Evolutionary conservation across 345 rosid genomes (phyloP).

Genomic region (Syzygium jambos): DNA sequence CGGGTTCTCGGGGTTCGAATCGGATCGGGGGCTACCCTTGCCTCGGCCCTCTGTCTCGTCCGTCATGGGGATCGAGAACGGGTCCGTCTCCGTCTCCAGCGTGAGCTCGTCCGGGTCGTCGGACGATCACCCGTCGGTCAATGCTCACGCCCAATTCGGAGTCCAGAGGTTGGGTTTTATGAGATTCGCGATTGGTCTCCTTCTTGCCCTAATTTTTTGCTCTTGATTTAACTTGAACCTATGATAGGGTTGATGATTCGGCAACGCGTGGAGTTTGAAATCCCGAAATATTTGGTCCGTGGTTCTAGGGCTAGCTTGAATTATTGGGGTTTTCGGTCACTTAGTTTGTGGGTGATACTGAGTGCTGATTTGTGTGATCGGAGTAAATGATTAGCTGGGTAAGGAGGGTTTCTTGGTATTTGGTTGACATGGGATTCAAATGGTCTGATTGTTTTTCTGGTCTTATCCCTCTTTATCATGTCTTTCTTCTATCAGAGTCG

Average conservation of each 20-base stretch:
- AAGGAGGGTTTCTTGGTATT: not conserved
- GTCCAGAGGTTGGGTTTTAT: slow-evolving; percentile 35
- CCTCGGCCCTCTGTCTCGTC: slow-evolving; percentile 49
- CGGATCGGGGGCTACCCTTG: slow-evolving; percentile 61
- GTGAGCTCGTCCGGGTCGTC: slow-evolving; percentile 82
- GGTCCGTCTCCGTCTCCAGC: slow-evolving; percentile 66
- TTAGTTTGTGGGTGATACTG: not conserved
- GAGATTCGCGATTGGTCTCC: not conserved
- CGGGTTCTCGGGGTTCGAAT: slow-evolving; percentile 65
- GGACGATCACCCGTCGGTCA: slow-evolving; percentile 44
- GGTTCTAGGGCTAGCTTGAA: not conserved
- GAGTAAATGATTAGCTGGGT: not conserved
- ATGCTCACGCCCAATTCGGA: slow-evolving; percentile 31
- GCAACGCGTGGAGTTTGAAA: not conserved
- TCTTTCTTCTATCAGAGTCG: not conserved
- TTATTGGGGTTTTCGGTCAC: not conserved
- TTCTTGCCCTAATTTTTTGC: not conserved
- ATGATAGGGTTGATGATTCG: not conserved
- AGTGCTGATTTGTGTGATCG: not conserved
- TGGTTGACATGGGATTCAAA: not conserved
- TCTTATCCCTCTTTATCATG: not conserved
- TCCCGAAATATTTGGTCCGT: not conserved
- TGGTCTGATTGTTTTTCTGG: not conserved
- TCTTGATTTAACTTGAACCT: too few relatives aligned
- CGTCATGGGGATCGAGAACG: slow-evolving; percentile 35